Conservation (phyloP, 352 stramenopile genomes). For the Pythium aquatile region DNA sequence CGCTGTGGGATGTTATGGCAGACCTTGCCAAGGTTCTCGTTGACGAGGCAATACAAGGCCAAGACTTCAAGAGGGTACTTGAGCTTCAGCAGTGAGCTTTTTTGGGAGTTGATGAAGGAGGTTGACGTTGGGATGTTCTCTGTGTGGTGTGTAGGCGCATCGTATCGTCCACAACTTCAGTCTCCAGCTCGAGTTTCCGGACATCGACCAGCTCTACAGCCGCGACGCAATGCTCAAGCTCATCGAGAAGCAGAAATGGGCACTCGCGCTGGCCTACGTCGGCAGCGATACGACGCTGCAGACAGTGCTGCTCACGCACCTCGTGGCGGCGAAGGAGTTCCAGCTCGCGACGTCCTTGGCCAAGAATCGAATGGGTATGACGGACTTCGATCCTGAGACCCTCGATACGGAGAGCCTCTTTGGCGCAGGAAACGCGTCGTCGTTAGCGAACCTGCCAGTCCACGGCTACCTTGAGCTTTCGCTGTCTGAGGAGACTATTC, state of each 20-base stretch:
- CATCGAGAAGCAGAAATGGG: slow-evolving; percentile 64
- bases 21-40: slow-evolving; percentile 44
- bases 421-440: neutral
- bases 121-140: neutral
- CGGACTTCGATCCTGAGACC: slow-evolving; percentile 38
- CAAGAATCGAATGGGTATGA: slow-evolving; percentile 33
- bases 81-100: no score
- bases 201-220: slow-evolving; percentile 66
- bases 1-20: slow-evolving; percentile 10
- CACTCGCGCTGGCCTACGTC: slow-evolving; percentile 60
- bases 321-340: slow-evolving; percentile 37
- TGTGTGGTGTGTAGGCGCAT: slow-evolving; percentile 38
- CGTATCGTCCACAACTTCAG: slow-evolving; percentile 50
- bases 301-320: slow-evolving; percentile 43
- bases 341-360: slow-evolving; percentile 30
- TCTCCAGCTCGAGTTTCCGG: slow-evolving; percentile 50
- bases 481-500: slow-evolving; percentile 24
- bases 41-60: slow-evolving; percentile 45
- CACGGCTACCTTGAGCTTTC: slow-evolving; percentile 35
- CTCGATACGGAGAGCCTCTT: neutral
- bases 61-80: slow-evolving; percentile 60
- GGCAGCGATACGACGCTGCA: slow-evolving; percentile 52
- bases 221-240: slow-evolving; percentile 53
- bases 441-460: slow-evolving; percentile 19
- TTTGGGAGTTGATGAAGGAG: no score